These are phyloP conservation scores for Purshia tridentata DNA, from an alignment of 306 rosid genomes.

Conservation along the genomic window DNA sequence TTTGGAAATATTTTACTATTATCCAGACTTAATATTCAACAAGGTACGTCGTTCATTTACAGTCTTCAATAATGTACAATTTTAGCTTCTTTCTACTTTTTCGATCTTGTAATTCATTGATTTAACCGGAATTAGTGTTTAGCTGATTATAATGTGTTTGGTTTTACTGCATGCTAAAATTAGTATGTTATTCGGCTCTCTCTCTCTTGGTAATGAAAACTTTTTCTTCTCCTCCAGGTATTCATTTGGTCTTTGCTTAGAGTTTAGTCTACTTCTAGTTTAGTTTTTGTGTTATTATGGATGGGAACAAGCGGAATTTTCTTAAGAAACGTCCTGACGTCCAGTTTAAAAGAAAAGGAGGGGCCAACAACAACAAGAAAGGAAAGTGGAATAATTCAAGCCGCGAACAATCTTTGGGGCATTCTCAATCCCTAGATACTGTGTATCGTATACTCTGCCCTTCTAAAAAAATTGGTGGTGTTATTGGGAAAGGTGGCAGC, in stretches of 20 bases:
- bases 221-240: not conserved
- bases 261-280: not conserved
- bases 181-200: not conserved
- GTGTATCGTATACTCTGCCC: slow-evolving; percentile 40
- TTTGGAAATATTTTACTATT: not conserved
- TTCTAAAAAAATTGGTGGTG: slow-evolving; percentile 37
- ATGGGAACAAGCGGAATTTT: slow-evolving; percentile 26
- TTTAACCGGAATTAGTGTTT: not conserved
- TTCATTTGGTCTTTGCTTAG: not conserved
- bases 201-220: not conserved
- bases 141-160: not conserved
- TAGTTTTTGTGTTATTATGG: slow-evolving; percentile 13
- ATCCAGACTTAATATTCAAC: not conserved
- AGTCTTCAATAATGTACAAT: not conserved
- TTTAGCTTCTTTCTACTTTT: not conserved
- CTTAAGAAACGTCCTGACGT: slow-evolving; percentile 11
- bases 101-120: not conserved
- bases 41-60: not conserved
- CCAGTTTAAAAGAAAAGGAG: slow-evolving; percentile 34
- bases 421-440: slow-evolving; percentile 27
- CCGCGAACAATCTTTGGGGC: slow-evolving; percentile 12
- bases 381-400: slow-evolving; percentile 26
- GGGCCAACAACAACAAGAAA: slow-evolving; percentile 1
- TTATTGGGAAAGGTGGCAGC: slow-evolving; percentile 38
- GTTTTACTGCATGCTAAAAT: not conserved